These are phyloP conservation scores for Hypomontagnella submonticulosa DNA, from an alignment of 495 filamentous ascomycete genomes.

Conservation along the genomic window DNA sequence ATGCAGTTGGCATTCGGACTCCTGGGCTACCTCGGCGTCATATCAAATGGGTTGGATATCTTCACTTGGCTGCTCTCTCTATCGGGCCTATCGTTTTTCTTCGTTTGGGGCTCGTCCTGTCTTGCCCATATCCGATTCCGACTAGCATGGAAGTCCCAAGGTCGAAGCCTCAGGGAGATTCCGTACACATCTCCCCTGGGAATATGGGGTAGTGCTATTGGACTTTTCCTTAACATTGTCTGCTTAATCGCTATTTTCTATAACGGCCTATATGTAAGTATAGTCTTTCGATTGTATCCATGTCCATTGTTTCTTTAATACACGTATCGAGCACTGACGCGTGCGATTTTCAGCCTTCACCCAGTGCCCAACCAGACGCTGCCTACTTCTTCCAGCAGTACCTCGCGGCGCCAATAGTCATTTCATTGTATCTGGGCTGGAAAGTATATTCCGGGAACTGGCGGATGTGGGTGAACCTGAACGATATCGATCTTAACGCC, in stretches of 20 bases:
- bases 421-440: conserved; percentile 59
- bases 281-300: not conserved
- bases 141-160: conserved; percentile 60
- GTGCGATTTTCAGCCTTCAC: conserved; percentile 58
- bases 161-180: conserved; percentile 62
- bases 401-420: conserved; percentile 68
- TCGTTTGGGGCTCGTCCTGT: conserved; percentile 78
- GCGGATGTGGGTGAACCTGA: conserved; percentile 69
- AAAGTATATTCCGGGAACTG: conserved; percentile 71
- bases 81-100: conserved; percentile 72
- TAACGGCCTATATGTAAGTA: conserved; percentile 57
- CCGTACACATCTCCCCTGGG: conserved; percentile 66
- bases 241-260: conserved; percentile 71
- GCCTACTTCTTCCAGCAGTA: conserved; percentile 73
- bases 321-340: conserved; percentile 23
- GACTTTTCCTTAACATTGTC: conserved; percentile 66
- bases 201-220: conserved; percentile 70
- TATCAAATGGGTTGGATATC: conserved; percentile 44
- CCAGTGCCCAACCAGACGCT: conserved; percentile 60
- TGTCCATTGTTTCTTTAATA: not conserved
- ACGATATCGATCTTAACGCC: conserved; percentile 53
- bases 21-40: conserved; percentile 50
- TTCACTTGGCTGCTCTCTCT: conserved; percentile 76
- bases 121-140: conserved; percentile 81
- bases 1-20: conserved; percentile 63